A percentile compares a stretch with the other conserved stretches of the same genome.
These are phyloP conservation scores for Tritrichomonas musculus DNA, from an alignment of 208 protist genomes.

Conservation along the genomic window DNA sequence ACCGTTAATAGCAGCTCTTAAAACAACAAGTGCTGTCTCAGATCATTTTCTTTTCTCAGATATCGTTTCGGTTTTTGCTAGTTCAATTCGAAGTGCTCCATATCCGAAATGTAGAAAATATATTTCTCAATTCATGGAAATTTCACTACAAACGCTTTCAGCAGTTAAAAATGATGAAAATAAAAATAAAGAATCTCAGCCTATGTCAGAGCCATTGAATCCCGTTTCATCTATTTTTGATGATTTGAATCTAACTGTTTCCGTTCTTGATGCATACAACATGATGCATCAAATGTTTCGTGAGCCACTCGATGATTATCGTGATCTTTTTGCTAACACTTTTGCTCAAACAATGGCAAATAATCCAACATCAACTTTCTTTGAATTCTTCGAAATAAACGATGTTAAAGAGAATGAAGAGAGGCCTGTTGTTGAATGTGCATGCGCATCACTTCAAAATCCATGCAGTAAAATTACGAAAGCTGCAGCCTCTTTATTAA, in stretches of 20 bases:
- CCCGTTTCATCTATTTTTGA: too few relatives aligned
- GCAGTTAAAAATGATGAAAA: neutral
- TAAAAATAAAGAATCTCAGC: too few relatives aligned
- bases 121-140: neutral
- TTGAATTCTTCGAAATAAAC: neutral
- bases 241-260: too few relatives aligned
- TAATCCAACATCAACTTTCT: neutral
- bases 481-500: neutral
- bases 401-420: neutral
- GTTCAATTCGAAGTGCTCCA: neutral
- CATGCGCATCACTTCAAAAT: neutral
- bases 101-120: neutral
- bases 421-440: neutral
- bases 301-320: neutral
- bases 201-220: too few relatives aligned
- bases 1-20: neutral
- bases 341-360: neutral
- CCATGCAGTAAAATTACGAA: neutral
- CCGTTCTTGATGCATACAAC: neutral
- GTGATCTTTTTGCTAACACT: neutral
- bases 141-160: neutral
- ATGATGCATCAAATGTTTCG: neutral
- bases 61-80: neutral
- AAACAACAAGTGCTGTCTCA: neutral
- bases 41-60: neutral